phyloP scores from a whole-genome alignment of 495 filamentous ascomycete species.

The Symbiotaphrina buchneri region DNA sequence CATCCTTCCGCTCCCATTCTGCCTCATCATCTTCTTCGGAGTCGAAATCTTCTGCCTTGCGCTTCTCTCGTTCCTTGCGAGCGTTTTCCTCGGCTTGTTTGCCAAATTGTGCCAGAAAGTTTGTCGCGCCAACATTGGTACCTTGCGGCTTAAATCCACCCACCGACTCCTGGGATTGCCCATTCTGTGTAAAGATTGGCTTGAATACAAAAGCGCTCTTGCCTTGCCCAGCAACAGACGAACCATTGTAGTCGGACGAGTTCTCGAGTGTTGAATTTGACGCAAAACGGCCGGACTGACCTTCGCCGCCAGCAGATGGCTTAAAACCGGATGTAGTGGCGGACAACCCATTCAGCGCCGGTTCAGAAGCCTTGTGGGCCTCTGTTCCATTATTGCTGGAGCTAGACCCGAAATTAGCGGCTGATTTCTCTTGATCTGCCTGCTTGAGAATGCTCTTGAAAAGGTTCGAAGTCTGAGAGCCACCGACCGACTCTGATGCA shows the following conservation, averaged over 20 bases:
- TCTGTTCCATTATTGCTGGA: not conserved
- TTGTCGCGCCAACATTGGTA: slow-evolving; percentile 6
- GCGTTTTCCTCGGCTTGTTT: slow-evolving; percentile 7
- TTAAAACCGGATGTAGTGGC: not conserved
- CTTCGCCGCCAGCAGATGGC: too few relatives aligned
- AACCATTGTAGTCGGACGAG: too few relatives aligned
- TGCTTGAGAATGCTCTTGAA: slow-evolving; percentile 13
- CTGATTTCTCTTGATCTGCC: slow-evolving; percentile 6
- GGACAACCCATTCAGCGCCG: not conserved
- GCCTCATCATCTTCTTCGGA: slow-evolving; percentile 28
- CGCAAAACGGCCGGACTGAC: too few relatives aligned
- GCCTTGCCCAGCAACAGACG: too few relatives aligned
- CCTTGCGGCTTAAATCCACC: too few relatives aligned
- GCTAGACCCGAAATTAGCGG: too few relatives aligned
- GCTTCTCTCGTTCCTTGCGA: slow-evolving; percentile 22
- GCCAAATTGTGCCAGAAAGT: slow-evolving; percentile 13
- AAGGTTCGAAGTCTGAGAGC: slow-evolving; percentile 16
- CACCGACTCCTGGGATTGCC: slow-evolving; percentile 9
- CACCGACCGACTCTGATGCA: slow-evolving; percentile 1
- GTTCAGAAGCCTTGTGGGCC: not conserved
- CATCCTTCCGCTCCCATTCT: slow-evolving; percentile 24
- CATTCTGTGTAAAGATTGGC: too few relatives aligned
- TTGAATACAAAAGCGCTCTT: too few relatives aligned
- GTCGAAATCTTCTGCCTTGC: slow-evolving; percentile 31
- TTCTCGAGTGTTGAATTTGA: too few relatives aligned